Evolutionary conservation across 345 rosid genomes (phyloP).

Genomic region (Salix purpurea): DNA sequence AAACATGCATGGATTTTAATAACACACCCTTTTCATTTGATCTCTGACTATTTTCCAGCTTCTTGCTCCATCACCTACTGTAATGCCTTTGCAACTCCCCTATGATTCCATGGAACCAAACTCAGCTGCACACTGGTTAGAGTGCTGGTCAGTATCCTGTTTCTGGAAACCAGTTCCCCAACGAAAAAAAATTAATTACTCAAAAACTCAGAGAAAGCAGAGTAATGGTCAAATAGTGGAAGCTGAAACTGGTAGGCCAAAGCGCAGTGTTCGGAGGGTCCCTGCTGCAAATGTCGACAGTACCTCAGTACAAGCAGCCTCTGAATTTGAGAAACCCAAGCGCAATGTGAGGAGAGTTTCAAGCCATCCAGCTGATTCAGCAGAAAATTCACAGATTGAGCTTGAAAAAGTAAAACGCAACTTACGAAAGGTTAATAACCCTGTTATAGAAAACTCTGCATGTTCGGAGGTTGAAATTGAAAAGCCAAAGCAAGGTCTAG

Average conservation of each 20-base stretch:
- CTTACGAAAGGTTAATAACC: constrained; percentile 84
- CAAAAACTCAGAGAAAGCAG: constrained; percentile 53
- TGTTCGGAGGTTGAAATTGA: constrained; percentile 52
- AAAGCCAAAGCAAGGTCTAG: constrained; percentile 46
- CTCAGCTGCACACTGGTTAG: constrained; percentile 72
- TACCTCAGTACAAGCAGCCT: constrained; percentile 33
- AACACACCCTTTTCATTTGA: background rate
- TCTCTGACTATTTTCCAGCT: constrained; percentile 47
- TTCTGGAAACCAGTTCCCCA: constrained; percentile 75
- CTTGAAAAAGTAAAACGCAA: constrained; percentile 88
- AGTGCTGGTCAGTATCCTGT: constrained; percentile 65
- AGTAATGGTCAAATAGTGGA: constrained; percentile 43
- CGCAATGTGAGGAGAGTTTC: constrained; percentile 58
- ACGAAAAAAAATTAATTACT: constrained; percentile 39
- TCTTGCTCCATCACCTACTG: constrained; percentile 63
- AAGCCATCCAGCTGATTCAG: constrained; percentile 48
- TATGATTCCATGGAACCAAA: constrained; percentile 57
- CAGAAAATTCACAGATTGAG: constrained; percentile 73
- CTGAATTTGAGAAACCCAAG: constrained; percentile 68
- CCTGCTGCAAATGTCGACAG: constrained; percentile 52
- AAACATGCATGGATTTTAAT: background rate
- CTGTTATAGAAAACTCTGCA: constrained; percentile 50
- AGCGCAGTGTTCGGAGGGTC: constrained; percentile 55
- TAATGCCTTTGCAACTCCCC: constrained; percentile 49
- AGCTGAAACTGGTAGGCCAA: constrained; percentile 55